phyloP scores from a whole-genome alignment of 1,139 yeast genomes.

The Hemisphaericaspora lyxosophila region DNA sequence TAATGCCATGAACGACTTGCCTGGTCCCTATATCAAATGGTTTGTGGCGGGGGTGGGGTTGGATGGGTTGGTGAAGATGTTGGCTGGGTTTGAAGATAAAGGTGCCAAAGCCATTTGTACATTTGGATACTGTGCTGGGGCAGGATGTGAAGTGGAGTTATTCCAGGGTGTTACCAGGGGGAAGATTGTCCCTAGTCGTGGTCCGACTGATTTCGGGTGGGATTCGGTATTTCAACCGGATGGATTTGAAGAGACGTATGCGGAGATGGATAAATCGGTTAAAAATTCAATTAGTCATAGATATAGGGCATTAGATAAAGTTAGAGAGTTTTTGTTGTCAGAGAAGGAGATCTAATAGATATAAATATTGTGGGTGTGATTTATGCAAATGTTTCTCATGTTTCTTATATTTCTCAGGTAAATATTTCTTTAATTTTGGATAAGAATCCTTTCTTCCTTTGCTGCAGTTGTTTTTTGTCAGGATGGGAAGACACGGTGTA shows the following conservation, averaged over 20 bases:
- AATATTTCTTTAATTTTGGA: conserved; percentile 34
- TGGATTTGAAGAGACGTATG: conserved; percentile 72
- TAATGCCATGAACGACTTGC: conserved; percentile 73
- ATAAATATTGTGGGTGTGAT: too few species aligned
- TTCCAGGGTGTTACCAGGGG: conserved; percentile 90
- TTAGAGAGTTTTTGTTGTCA: conserved; percentile 58
- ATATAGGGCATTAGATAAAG: conserved; percentile 73
- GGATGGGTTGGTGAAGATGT: conserved; percentile 71
- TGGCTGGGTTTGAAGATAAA: conserved; percentile 79
- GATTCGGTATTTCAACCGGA: conserved; percentile 85
- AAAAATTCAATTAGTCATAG: conserved; percentile 89
- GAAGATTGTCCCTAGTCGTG: conserved; percentile 70
- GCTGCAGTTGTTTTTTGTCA: conserved; percentile 15
- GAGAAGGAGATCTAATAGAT: too few species aligned
- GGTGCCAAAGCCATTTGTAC: conserved; percentile 89
- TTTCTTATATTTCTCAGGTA: too few species aligned
- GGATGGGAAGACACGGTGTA: conserved; percentile 30
- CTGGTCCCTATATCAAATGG: conserved; percentile 95
- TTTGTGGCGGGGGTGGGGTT: conserved; percentile 73
- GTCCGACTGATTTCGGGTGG: conserved; percentile 89
- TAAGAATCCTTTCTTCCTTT: conserved; percentile 29
- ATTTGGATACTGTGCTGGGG: conserved; percentile 86
- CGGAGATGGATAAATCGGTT: conserved; percentile 78
- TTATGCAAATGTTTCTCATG: too few species aligned
- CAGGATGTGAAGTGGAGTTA: conserved; percentile 65